Conservation (phyloP, 495 filamentous ascomycete species). For the Lasiosphaeris hirsuta region DNA sequence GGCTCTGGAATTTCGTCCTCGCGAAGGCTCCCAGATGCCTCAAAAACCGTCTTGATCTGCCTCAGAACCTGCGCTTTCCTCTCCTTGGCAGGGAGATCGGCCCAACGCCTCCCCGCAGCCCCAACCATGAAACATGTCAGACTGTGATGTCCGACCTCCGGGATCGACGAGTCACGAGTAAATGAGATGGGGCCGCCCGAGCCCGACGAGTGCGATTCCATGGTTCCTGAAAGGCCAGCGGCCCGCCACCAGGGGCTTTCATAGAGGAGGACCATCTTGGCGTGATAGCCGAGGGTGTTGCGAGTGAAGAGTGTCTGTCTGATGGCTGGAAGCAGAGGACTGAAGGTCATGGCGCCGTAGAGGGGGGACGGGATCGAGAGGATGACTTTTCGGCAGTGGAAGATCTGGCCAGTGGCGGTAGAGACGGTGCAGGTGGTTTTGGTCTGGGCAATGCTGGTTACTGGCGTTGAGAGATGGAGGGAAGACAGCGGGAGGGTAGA, state of each 20-base stretch:
- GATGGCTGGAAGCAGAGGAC: constrained; percentile 7
- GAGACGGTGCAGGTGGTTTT: background rate
- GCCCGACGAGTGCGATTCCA: constrained; percentile 26
- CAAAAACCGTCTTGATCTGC: constrained; percentile 9
- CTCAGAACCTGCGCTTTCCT: background rate
- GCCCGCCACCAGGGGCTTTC: constrained; percentile 40
- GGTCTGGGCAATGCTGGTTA: constrained; percentile 5
- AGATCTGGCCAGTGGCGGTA: constrained; percentile 11
- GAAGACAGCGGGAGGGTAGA: background rate
- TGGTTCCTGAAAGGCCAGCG: constrained; percentile 29
- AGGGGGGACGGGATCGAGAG: constrained; percentile 33
- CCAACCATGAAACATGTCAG: constrained; percentile 43
- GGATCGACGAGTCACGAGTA: constrained; percentile 39
- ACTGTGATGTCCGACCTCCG: constrained; percentile 30
- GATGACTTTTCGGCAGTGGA: constrained; percentile 37
- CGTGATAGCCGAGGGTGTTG: constrained; percentile 36
- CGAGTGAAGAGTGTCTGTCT: constrained; percentile 12
- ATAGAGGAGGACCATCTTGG: constrained; percentile 39
- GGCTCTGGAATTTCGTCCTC: background rate
- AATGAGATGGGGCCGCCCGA: constrained; percentile 34
- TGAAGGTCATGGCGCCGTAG: constrained; percentile 35
- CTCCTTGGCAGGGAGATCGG: background rate
- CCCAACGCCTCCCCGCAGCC: background rate
- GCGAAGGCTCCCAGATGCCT: background rate
- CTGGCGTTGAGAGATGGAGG: constrained; percentile 6